Evolutionary conservation across 768 basidiomycete genomes (phyloP).

Genomic region (Termitomyces sp.): DNA sequence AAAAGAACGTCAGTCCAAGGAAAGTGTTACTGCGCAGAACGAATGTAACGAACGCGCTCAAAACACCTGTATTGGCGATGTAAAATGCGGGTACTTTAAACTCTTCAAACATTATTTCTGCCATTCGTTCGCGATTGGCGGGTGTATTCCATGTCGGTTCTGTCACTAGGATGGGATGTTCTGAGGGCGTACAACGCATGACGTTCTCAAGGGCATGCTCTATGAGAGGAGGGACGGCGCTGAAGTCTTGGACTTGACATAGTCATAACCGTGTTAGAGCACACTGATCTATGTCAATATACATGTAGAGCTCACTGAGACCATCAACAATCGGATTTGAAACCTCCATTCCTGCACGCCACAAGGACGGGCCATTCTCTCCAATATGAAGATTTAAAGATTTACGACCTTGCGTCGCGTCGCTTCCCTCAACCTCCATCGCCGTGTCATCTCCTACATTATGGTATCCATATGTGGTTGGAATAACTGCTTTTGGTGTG

Average conservation of each 20-base stretch:
- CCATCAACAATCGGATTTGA: constrained; percentile 81
- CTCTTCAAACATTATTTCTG: constrained; percentile 97
- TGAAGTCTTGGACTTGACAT: constrained; percentile 66
- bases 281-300: background rate
- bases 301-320: constrained; percentile 53
- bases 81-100: constrained; percentile 95
- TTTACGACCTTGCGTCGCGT: constrained; percentile 28
- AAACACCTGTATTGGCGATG: constrained; percentile 89
- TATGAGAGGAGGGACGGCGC: constrained; percentile 64
- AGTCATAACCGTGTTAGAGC: background rate
- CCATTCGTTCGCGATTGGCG: constrained; percentile 90
- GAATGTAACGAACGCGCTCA: constrained; percentile 70
- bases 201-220: constrained; percentile 71
- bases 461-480: constrained; percentile 83
- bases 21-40: background rate
- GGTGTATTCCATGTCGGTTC: constrained; percentile 96
- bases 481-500: constrained; percentile 86
- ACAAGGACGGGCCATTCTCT: constrained; percentile 83
- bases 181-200: constrained; percentile 70
- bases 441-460: constrained; percentile 39
- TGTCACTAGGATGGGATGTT: constrained; percentile 90
- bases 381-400: constrained; percentile 72
- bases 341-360: constrained; percentile 88
- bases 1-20: background rate
- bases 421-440: constrained; percentile 42